Evolutionary conservation across 805 yeast species (phyloP), one percentile per base, ranked within the genome.

Genomic region (Candida pseudofarinosa): DNA sequence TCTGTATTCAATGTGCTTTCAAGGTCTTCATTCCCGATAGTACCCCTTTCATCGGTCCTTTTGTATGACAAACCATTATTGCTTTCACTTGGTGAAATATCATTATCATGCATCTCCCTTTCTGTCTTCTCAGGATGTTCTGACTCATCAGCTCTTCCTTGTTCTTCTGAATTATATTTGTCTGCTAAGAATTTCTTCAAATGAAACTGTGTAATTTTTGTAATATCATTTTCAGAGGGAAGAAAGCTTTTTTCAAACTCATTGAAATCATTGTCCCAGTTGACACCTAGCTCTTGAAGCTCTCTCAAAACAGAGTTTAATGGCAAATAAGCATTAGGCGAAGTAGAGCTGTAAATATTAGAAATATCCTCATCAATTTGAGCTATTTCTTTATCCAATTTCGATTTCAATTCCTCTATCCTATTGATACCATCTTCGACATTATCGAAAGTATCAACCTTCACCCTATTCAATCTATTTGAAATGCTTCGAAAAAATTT

Each of bases 211-310:
- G 99, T 90, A 35, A 93, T 86, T 48, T 88, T 74, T 4, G 95
- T 82, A 51, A 93, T 86, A 72, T 93, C 99, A 54, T 83, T 87
- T 60, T 93, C 98, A 6, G 95, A 81, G 1, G 98, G 98, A 46
- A 91, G 74, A 56, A 77, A 93, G 16, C 74, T 73, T 35, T 75
- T 74, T 46, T 87, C 97, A 65, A 93, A 91, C 5, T 79, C 85
- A 31, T 79, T 74, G 54, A 93, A 89, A 44, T 84, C 95, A 17
- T 63, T 53, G 62, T 91, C 96, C 98, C 98, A 93, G 33, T 72
- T 77, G 17, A 88, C 89, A 2, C 95, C 90, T 20, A 82, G 65
- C 43, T 85, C 89, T 55, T 91, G 97, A 14, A 91, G 70, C 30
- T 76, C 76, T 52, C 91, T 69, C 19, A 89, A 63, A 2, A 85